Evolutionary conservation across 2,329 filamentous ascomycete species (phyloP).

Genomic region (Chaetomium sp.): DNA sequence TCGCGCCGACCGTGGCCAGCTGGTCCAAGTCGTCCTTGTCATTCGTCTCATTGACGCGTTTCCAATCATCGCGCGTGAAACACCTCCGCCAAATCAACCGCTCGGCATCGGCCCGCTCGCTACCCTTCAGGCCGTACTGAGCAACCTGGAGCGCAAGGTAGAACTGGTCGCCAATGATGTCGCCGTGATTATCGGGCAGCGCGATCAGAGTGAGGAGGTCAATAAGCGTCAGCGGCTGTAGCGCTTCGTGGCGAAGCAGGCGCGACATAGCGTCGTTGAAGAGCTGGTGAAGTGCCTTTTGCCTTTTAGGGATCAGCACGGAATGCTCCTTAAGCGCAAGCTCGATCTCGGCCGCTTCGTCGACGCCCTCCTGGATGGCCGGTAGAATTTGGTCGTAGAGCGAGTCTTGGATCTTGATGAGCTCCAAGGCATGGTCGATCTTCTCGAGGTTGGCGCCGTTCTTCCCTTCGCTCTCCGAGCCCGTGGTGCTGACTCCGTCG

Average conservation of each 20-base stretch:
- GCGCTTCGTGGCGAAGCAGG: conserved; percentile 63
- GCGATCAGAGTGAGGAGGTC: conserved; percentile 73
- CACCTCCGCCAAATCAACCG: conserved; percentile 79
- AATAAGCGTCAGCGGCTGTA: conserved; percentile 60
- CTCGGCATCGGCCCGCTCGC: conserved; percentile 52
- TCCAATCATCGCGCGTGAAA: conserved; percentile 80
- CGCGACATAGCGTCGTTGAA: conserved; percentile 64
- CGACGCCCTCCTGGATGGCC: conserved; percentile 64
- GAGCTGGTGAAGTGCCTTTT: conserved; percentile 61
- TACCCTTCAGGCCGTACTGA: conserved; percentile 48
- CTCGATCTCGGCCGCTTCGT: conserved; percentile 70
- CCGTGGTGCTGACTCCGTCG: conserved; percentile 19
- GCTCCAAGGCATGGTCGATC: conserved; percentile 57
- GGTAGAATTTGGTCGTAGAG: conserved; percentile 66
- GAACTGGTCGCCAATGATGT: conserved; percentile 63
- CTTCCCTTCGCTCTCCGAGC: conserved; percentile 25
- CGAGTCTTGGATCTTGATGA: conserved; percentile 73
- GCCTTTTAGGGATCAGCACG: conserved; percentile 47
- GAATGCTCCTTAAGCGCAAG: conserved; percentile 66
- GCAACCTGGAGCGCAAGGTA: conserved; percentile 62
- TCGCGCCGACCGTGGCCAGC: conserved; percentile 54
- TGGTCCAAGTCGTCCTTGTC: conserved; percentile 66
- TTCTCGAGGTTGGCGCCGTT: conserved; percentile 39
- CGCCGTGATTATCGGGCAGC: conserved; percentile 39
- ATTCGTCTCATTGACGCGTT: conserved; percentile 67